phyloP scores from a whole-genome alignment of 116 monocot species.

The Phalaenopsis hybrid region DNA sequence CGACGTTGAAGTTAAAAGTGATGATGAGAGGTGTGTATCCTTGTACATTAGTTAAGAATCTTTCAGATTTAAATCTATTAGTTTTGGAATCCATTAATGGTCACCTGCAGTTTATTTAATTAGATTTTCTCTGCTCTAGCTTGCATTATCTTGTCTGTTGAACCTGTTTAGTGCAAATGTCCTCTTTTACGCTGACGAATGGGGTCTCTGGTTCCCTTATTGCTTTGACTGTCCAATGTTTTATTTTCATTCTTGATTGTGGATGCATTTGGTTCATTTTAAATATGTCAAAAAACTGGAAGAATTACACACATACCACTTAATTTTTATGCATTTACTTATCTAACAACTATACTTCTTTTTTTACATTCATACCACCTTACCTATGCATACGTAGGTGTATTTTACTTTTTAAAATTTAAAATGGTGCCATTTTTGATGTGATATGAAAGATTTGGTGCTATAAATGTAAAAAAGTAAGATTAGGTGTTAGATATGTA shows the following conservation, averaged over 20 bases:
- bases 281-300: not conserved
- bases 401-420: too few species aligned
- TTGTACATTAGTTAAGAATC: not conserved
- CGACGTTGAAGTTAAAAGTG: slow-evolving; percentile 76
- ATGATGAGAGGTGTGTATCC: slow-evolving; percentile 49
- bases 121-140: not conserved
- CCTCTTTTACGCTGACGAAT: not conserved
- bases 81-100: not conserved
- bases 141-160: not conserved
- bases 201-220: not conserved
- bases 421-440: too few species aligned
- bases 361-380: too few species aligned
- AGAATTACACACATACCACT: too few species aligned
- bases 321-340: too few species aligned
- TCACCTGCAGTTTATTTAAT: not conserved
- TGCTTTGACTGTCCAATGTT: not conserved
- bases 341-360: too few species aligned
- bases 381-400: too few species aligned
- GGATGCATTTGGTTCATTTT: not conserved
- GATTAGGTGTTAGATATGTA: too few species aligned
- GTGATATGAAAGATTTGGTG: too few species aligned
- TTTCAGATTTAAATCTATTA: not conserved
- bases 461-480: too few species aligned
- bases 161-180: not conserved
- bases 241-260: not conserved